phyloP scores from a whole-genome alignment of 331 rosid species.

The Malus hybrid region DNA sequence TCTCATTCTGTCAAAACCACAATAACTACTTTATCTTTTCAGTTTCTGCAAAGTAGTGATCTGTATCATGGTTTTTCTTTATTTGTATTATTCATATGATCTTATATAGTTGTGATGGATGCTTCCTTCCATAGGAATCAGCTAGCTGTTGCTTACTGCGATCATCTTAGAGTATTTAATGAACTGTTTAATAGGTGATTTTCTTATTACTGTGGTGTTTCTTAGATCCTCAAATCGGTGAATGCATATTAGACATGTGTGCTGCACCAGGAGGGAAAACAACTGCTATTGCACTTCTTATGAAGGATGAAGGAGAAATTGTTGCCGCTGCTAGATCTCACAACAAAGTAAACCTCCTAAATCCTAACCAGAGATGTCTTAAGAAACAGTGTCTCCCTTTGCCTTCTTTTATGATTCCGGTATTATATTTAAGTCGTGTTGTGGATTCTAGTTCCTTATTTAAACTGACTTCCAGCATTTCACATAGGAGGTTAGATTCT shows the following conservation, averaged over 20 bases:
- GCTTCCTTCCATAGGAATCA: background rate
- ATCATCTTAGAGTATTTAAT: background rate
- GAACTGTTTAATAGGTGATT: background rate
- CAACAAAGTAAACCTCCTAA: conserved; percentile 60
- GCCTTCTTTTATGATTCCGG: background rate
- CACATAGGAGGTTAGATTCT: background rate
- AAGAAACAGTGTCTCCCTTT: background rate
- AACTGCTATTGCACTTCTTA: conserved; percentile 87
- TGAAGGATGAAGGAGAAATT: conserved; percentile 89
- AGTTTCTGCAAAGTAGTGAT: background rate
- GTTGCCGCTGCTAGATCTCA: conserved; percentile 91
- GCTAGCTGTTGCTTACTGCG: background rate
- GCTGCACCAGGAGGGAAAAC: conserved; percentile 99
- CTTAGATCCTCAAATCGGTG: conserved; percentile 87
- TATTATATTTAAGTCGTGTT: background rate
- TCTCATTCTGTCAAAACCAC: background rate
- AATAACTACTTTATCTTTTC: background rate
- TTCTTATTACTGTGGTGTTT: background rate
- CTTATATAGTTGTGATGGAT: background rate
- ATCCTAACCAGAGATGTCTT: background rate
- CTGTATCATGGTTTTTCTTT: background rate
- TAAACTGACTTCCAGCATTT: background rate
- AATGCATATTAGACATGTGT: conserved; percentile 88
- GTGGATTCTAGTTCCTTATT: background rate
- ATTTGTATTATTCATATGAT: background rate